Evolutionary conservation across 306 rosid species (phyloP).

Genomic region (Chamaecrista fasciculata): DNA sequence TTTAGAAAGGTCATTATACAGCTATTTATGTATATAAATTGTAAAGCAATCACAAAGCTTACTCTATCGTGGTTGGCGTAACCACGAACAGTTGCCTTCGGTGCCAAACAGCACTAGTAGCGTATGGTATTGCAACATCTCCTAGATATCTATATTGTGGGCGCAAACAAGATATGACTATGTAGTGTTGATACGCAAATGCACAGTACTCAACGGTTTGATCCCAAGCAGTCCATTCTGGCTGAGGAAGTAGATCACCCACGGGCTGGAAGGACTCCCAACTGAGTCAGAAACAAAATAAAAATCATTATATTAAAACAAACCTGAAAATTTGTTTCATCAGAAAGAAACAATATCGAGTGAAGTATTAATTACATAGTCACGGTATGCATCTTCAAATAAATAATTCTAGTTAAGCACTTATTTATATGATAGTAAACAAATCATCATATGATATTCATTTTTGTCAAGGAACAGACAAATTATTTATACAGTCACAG

Average conservation of each 20-base stretch:
- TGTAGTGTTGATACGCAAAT: slow-evolving; percentile 87
- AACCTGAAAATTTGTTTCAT: background rate
- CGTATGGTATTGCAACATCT: slow-evolving; percentile 89
- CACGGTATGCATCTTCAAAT: background rate
- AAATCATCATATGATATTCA: background rate
- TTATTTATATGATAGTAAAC: background rate
- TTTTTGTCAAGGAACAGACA: background rate
- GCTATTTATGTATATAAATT: background rate
- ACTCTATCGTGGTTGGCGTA: slow-evolving; percentile 98
- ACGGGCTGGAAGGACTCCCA: slow-evolving; percentile 99
- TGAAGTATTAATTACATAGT: slow-evolving; percentile 16
- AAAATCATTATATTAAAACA: slow-evolving; percentile 25
- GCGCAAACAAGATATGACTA: slow-evolving; percentile 92
- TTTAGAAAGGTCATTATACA: slow-evolving; percentile 1
- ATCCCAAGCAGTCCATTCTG: slow-evolving; percentile 99
- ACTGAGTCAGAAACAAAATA: slow-evolving; percentile 46
- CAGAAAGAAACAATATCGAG: slow-evolving; percentile 1
- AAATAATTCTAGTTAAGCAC: background rate
- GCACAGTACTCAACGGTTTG: slow-evolving; percentile 97
- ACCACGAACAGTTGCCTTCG: slow-evolving; percentile 90
- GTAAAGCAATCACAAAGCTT: slow-evolving; percentile 38
- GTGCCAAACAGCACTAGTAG: slow-evolving; percentile 97
- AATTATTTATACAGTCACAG: background rate
- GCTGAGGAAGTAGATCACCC: slow-evolving; percentile 96
- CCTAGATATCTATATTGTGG: slow-evolving; percentile 97